Evolutionary conservation across 2,329 filamentous ascomycete species (phyloP), one percentile per base, ranked within the genome.

Genomic region (Cladosporium sp.): DNA sequence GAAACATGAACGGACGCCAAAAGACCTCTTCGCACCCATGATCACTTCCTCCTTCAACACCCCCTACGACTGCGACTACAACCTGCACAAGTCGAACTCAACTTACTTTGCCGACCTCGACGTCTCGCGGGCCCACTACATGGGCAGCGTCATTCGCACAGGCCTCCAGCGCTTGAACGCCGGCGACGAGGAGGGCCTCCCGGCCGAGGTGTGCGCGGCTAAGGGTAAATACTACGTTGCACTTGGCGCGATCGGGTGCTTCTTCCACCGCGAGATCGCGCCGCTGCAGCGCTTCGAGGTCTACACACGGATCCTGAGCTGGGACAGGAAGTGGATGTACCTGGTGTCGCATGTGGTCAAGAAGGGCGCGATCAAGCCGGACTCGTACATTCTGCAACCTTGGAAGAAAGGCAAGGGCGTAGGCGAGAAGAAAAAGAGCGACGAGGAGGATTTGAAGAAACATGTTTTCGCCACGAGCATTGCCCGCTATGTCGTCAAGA

Each of bases 81-180:
- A 93, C 72, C 66, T 89, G 41, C 87, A 92, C 77, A 90, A 91
- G 68, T 84, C 84, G 56, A 89, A 90, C 73, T 83, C 81, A 61
- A 95, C 90, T 31, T 95, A 95, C 74, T 95, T 95, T 67, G 76
- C 83, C 59, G 89, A 95, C 70, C 82, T 95, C 59, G 90, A 95
- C 70, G 80, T 92, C 55, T 83, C 86, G 37, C 86, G 93, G 53
- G 87, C 87, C 0, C 87, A 95, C 58, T 81, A 93, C 8, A 82
- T 95, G 49, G 85, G 83, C 7, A 70, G 69, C 1, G 60, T 78
- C 1, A 69, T 78, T 34, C 69, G 73, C 11, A 73, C 70, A 14
- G 74, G 70, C 2, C 72, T 78, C 35, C 66, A 66, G 2, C 56
- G 67, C 10, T 56, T 70, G 13, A 67, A 69, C 37, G 48, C 57